phyloP scores from a whole-genome alignment of 805 yeast species.

The Lachancea nothofagi region DNA sequence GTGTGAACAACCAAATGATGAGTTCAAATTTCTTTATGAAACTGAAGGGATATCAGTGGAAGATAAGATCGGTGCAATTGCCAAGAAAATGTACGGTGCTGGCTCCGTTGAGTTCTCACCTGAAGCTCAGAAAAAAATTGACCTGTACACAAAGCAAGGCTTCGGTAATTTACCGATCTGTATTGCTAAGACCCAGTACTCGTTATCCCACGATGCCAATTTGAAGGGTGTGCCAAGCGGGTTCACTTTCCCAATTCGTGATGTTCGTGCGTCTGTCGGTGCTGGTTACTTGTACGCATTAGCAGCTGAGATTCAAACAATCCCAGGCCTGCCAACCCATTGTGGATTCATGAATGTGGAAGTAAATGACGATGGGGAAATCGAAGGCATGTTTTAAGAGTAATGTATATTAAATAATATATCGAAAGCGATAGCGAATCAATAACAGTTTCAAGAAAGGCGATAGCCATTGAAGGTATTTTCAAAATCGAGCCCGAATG shows the following conservation, averaged over 20 bases:
- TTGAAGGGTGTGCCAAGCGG: constrained; percentile 81
- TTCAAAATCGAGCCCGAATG: constrained; percentile 20
- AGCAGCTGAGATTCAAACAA: constrained; percentile 82
- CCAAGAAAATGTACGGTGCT: constrained; percentile 76
- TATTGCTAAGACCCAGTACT: constrained; percentile 82
- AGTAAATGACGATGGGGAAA: constrained; percentile 72
- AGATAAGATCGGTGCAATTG: constrained; percentile 61
- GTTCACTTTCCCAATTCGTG: constrained; percentile 75
- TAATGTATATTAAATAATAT: not conserved
- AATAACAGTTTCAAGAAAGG: not conserved
- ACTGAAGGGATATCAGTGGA: constrained; percentile 54
- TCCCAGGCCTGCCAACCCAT: constrained; percentile 81
- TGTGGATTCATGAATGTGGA: constrained; percentile 85
- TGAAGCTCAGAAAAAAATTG: constrained; percentile 64
- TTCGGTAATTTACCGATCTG: constrained; percentile 75
- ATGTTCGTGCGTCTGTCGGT: constrained; percentile 71
- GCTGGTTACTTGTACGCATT: constrained; percentile 81
- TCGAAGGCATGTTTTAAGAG: constrained; percentile 65
- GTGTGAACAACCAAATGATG: constrained; percentile 38
- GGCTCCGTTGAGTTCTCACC: constrained; percentile 62
- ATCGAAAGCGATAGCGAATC: too few relatives aligned
- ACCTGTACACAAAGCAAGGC: constrained; percentile 65
- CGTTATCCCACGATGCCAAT: constrained; percentile 75
- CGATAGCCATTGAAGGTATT: not conserved
- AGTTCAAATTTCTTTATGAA: constrained; percentile 54